phyloP scores from a whole-genome alignment of 129 eudicot genomes.

The Helianthus tuberosus region DNA sequence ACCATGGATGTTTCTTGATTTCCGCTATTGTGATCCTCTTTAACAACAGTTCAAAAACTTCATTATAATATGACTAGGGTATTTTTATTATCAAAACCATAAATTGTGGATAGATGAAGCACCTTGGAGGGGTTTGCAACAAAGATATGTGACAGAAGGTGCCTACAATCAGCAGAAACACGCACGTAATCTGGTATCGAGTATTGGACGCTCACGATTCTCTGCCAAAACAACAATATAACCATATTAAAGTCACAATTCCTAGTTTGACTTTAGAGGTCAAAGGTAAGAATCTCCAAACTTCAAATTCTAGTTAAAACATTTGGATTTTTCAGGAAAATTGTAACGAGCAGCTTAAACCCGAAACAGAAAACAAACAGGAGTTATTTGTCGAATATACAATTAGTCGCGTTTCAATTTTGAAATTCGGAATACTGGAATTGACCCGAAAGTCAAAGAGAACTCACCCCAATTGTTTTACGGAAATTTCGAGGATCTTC shows the following conservation, averaged over 20 bases:
- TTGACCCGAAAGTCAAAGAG: constrained; percentile 30
- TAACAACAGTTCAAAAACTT: constrained; percentile 21
- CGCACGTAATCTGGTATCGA: constrained; percentile 78
- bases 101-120: constrained; percentile 19
- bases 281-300: constrained; percentile 3
- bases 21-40: constrained; percentile 70
- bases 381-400: not conserved
- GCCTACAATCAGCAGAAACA: constrained; percentile 63
- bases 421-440: not conserved
- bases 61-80: not conserved
- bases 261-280: not conserved
- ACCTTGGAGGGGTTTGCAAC: constrained; percentile 81
- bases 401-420: not conserved
- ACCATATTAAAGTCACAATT: constrained; percentile 11
- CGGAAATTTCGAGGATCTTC: constrained; percentile 75
- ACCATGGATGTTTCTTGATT: constrained; percentile 75
- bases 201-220: constrained; percentile 67
- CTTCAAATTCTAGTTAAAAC: not conserved
- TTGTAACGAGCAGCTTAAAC: not conserved
- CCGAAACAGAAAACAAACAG: not conserved
- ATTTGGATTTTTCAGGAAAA: not conserved
- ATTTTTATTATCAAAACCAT: not conserved
- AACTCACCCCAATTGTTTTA: constrained; percentile 62
- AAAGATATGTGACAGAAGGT: constrained; percentile 68
- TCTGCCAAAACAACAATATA: constrained; percentile 39